A percentile compares a stretch with the other conserved stretches of the same genome.
These are phyloP conservation scores for Phytophthora melonis DNA, from an alignment of 352 stramenopile genomes.

Conservation along the genomic window DNA sequence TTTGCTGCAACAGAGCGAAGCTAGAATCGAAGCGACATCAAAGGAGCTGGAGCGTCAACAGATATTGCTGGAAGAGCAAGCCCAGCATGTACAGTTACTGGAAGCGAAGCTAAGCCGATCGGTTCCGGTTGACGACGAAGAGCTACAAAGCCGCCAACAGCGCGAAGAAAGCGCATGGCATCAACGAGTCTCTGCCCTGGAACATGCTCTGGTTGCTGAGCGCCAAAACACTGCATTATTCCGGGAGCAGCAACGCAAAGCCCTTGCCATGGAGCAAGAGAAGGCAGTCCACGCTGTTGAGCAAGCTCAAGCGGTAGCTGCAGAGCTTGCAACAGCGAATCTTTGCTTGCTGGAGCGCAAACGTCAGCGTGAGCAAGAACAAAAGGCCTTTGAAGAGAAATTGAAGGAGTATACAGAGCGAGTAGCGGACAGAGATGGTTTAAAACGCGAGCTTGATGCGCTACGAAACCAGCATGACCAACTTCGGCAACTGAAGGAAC, in stretches of 20 bases:
- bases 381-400: slow-evolving; percentile 36
- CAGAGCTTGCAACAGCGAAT: slow-evolving; percentile 77
- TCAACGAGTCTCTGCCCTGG: slow-evolving; percentile 59
- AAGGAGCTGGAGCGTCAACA: slow-evolving; percentile 52
- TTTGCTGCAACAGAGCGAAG: slow-evolving; percentile 40
- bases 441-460: slow-evolving; percentile 20
- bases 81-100: slow-evolving; percentile 55
- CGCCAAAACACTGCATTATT: slow-evolving; percentile 48
- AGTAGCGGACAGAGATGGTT: slow-evolving; percentile 1
- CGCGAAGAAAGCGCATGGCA: slow-evolving; percentile 70
- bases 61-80: slow-evolving; percentile 43
- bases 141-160: slow-evolving; percentile 46
- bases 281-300: slow-evolving; percentile 49
- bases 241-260: slow-evolving; percentile 48
- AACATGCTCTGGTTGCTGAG: slow-evolving; percentile 61
- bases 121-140: slow-evolving; percentile 59
- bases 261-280: slow-evolving; percentile 54
- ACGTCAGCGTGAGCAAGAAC: slow-evolving; percentile 60
- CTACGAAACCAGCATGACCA: slow-evolving; percentile 23
- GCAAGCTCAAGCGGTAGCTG: slow-evolving; percentile 47
- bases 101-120: slow-evolving; percentile 63
- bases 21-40: slow-evolving; percentile 19
- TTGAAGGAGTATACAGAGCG: slow-evolving; percentile 14
- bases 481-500: slow-evolving; percentile 8
- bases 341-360: slow-evolving; percentile 78